Evolutionary conservation across 768 basidiomycete species (phyloP), one percentile per base, ranked within the genome.

Genomic region (Leccinellum albellum): DNA sequence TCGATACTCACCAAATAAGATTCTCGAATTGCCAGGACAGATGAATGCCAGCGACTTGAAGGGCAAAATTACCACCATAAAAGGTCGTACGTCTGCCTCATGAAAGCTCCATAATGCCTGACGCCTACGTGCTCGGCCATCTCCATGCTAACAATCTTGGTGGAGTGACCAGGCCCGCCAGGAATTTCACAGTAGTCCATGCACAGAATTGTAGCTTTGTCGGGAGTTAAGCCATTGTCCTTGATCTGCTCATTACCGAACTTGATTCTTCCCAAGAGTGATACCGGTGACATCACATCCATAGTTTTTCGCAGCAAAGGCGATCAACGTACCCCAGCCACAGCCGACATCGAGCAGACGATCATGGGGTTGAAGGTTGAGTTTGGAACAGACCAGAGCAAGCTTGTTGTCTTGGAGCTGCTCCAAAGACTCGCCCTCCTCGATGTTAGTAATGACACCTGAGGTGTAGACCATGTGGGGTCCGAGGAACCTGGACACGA

Each of bases 41-140:
- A 35, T 96, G 86, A 64, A 98, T 77, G 60, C 97, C 97, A 49
- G 97, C 92, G n/a, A 99, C 96, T 76, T 99, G 97, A 77, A 95
- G 82, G 47, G 98, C 91, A 66, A 98, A 89, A 57, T 87, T 83
- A 32, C 97, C 97, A 62, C 98, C 89, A 70, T 99, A 99, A 80
- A 33, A 98, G 80, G 64, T 95, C 85, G 68, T 98, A 97, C 55
- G 98, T 86, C 73, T 98, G 93, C 35, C 82, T 78, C 62, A 98
- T 80, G 84, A 96, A 98, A 35, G 87, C 72, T 15, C 82, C 82
- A 74, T 99, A 99, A 44, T 92, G 88, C 64, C 94, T 86, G 67
- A 99, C 85, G 57, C 97, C 97, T 60, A 99, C 97, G 70, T 99
- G 97, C 86, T 99, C 97, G 17, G 96, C 95, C 96, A 98, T 98